Base-by-base conservation (phyloP, 1,139 yeast genomes). In the Scheffersomyces segobiensis region DNA sequence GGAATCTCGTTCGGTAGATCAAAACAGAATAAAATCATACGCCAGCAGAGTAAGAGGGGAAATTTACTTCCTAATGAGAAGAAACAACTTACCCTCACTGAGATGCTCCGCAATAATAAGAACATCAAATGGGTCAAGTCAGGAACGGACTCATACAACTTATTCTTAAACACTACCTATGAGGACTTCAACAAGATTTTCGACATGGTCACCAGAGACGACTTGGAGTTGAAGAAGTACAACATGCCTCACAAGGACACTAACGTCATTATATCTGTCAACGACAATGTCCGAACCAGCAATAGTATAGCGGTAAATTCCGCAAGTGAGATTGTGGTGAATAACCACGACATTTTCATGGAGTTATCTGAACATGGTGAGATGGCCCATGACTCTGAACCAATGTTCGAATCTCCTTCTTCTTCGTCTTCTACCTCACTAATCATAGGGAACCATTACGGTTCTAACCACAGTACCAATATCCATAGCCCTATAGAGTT, bases 1-100 rank as follows among this genome's bases (percentile, higher is more conserved):
- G 80, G 80, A 0, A 68, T 74, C 8, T 64, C 77, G 0, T 76
- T 77, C 63, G 81, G 81, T 0, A 62, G 81, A 46, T 74, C 80
- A 0, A 62, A 65, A 49, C 59, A 59, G 57, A 57, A 68, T 65
- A 50, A 61, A 32, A 52, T 56, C 62, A 57, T 60, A 52, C 55
- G 62, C 46, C 58, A 58, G 50, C 68, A 67, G 56, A 57, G 61
- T 56, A 55, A 24, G 42, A 56, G 53, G 19, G 49, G 49, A 53
- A 55, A 53, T 24, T 46, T 39, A 20, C 54, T 53, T 22, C 53
- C 46, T 3, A 53, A 58, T 7, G 55, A 56, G 47, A 52, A 53
- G 12, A 51, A 59, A 21, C 63, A 57, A 50, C 46, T 59, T 24
- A 59, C 63, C 1, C 54, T 67, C 46, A 57, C 66, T 2, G 65